These are phyloP conservation scores for Rosa persica DNA, from an alignment of 306 rosid genomes.

Conservation along the genomic window DNA sequence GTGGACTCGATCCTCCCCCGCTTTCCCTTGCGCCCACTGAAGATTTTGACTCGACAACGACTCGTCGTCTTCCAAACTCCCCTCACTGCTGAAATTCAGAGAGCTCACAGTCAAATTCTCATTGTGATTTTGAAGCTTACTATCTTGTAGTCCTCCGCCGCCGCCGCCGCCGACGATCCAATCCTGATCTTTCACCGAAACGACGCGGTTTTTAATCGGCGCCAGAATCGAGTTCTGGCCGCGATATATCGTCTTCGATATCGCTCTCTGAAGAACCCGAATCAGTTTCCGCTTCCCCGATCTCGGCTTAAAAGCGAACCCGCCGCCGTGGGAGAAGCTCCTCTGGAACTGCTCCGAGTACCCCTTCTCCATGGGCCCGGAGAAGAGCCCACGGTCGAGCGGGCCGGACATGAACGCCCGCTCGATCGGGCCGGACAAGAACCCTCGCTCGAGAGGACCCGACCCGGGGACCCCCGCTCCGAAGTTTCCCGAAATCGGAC, in stretches of 20 bases:
- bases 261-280: conserved; percentile 56
- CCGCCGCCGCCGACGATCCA: conserved; percentile 43
- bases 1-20: conserved; percentile 97
- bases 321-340: conserved; percentile 79
- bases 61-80: conserved; percentile 84
- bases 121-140: conserved; percentile 35
- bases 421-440: conserved; percentile 93
- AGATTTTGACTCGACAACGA: conserved; percentile 78
- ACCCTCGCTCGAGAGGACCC: conserved; percentile 86
- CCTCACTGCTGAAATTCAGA: conserved; percentile 85
- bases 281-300: conserved; percentile 59
- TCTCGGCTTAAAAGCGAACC: conserved; percentile 44
- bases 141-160: conserved; percentile 32
- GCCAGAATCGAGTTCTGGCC: conserved; percentile 74
- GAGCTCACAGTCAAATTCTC: conserved; percentile 81
- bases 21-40: conserved; percentile 99
- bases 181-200: conserved; percentile 59
- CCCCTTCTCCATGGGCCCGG: conserved; percentile 81
- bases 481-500: conserved; percentile 63
- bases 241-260: conserved; percentile 69
- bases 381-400: conserved; percentile 76
- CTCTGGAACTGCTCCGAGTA: conserved; percentile 64
- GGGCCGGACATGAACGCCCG: conserved; percentile 99
- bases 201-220: conserved; percentile 57
- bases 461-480: conserved; percentile 52